Evolutionary conservation across 2,329 filamentous ascomycete genomes (phyloP).

Genomic region (Colletotrichum zoysiae): DNA sequence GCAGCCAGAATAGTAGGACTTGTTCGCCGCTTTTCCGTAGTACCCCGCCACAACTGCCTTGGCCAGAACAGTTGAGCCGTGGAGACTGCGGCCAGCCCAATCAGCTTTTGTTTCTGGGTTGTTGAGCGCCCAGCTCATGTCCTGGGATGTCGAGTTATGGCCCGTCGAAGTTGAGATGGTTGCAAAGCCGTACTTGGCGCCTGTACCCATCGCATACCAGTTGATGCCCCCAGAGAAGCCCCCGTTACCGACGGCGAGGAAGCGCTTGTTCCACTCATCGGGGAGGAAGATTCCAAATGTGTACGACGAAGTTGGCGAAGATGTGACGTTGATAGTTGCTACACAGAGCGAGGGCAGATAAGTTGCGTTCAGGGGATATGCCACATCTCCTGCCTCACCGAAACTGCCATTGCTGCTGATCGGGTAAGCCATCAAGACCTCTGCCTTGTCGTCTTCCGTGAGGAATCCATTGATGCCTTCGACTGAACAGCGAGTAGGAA

Average conservation of each 20-base stretch:
- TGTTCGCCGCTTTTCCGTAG: slow-evolving; percentile 54
- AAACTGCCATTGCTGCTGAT: slow-evolving; percentile 36
- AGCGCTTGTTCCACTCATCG: slow-evolving; percentile 48
- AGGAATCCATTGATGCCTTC: background rate
- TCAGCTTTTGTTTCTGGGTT: slow-evolving; percentile 52
- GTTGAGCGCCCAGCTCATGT: slow-evolving; percentile 55
- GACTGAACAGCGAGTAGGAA: slow-evolving; percentile 8
- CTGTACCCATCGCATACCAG: slow-evolving; percentile 33
- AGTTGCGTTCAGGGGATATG: slow-evolving; percentile 47
- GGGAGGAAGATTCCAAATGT: slow-evolving; percentile 52
- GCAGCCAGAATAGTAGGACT: slow-evolving; percentile 66
- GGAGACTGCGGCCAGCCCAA: slow-evolving; percentile 57
- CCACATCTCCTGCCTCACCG: slow-evolving; percentile 45
- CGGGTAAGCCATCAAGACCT: slow-evolving; percentile 6
- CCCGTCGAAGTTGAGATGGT: slow-evolving; percentile 59
- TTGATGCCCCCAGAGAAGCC: slow-evolving; percentile 41
- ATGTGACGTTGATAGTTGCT: slow-evolving; percentile 48
- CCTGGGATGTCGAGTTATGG: slow-evolving; percentile 51
- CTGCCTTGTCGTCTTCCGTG: background rate
- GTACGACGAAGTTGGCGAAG: slow-evolving; percentile 45
- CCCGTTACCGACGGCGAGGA: slow-evolving; percentile 51
- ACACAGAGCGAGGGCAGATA: slow-evolving; percentile 51
- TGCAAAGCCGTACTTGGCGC: slow-evolving; percentile 59
- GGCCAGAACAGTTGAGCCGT: slow-evolving; percentile 62
- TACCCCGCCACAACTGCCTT: slow-evolving; percentile 59